phyloP scores from a whole-genome alignment of 371 early-diverging fungal genomes.

The Dinochytrium kinnereticum region DNA sequence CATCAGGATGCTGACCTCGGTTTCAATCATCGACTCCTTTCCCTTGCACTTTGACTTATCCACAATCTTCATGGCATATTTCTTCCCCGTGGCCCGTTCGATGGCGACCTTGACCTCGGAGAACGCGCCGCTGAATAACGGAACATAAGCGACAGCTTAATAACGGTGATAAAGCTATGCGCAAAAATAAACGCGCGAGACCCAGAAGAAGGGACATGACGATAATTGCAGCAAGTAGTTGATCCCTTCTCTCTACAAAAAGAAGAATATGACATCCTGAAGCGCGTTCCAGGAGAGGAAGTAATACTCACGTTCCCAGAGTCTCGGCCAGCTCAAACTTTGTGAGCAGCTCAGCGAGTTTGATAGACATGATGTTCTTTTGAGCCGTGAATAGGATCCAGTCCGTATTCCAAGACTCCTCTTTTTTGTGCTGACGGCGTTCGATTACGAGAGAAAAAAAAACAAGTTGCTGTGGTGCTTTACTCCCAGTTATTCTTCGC shows the following conservation, averaged over 20 bases:
- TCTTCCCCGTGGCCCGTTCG: slow-evolving; percentile 59
- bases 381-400: not conserved
- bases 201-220: too few relatives aligned
- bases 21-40: slow-evolving; percentile 81
- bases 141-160: too few relatives aligned
- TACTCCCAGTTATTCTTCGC: too few relatives aligned
- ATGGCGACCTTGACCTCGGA: slow-evolving; percentile 75
- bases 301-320: slow-evolving; percentile 58
- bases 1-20: slow-evolving; percentile 79
- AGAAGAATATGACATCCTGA: too few relatives aligned
- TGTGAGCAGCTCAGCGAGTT: slow-evolving; percentile 26
- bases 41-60: slow-evolving; percentile 69
- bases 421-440: too few relatives aligned
- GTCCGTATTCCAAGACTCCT: not conserved
- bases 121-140: slow-evolving; percentile 73
- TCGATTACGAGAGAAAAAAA: too few relatives aligned
- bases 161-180: too few relatives aligned
- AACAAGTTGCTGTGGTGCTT: too few relatives aligned
- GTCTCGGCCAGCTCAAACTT: slow-evolving; percentile 56
- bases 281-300: too few relatives aligned
- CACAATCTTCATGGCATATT: slow-evolving; percentile 82
- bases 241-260: too few relatives aligned
- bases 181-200: too few relatives aligned
- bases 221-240: too few relatives aligned
- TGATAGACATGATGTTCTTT: not conserved